These are phyloP conservation scores for Ganoderma lingzhi DNA, from an alignment of 1,284 basidiomycete genomes.

Conservation along the genomic window DNA sequence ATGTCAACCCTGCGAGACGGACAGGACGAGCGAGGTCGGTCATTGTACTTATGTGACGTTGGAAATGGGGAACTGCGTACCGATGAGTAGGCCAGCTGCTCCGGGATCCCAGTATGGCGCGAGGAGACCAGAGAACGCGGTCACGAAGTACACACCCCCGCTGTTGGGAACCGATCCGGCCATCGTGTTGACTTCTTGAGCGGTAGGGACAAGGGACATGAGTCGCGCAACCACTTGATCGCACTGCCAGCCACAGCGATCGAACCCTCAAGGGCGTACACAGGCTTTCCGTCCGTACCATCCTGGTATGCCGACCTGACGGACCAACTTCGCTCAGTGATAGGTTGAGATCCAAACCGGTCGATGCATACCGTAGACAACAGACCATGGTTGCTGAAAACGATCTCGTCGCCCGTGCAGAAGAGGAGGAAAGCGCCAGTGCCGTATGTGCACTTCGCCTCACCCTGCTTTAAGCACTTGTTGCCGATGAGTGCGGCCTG, in stretches of 20 bases:
- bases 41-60: background rate
- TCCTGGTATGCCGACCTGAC: constrained; percentile 93
- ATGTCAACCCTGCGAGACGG: constrained; percentile 69
- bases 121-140: constrained; percentile 92
- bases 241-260: constrained; percentile 96
- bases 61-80: constrained; percentile 43
- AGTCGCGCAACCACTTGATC: constrained; percentile 97
- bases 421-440: constrained; percentile 97
- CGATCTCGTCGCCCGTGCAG: constrained; percentile 89
- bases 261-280: constrained; percentile 93
- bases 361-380: constrained; percentile 78
- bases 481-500: constrained; percentile 97
- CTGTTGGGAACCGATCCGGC: constrained; percentile 83
- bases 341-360: background rate
- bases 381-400: constrained; percentile 87
- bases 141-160: constrained; percentile 97
- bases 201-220: constrained; percentile 86
- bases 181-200: constrained; percentile 86
- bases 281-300: constrained; percentile 78
- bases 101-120: constrained; percentile 94
- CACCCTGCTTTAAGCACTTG: constrained; percentile 87
- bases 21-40: background rate
- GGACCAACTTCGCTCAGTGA: background rate
- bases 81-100: constrained; percentile 86
- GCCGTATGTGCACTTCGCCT: constrained; percentile 96